These are phyloP conservation scores for Diutina siamensis DNA, from an alignment of 1,139 yeast species.

Conservation along the genomic window DNA sequence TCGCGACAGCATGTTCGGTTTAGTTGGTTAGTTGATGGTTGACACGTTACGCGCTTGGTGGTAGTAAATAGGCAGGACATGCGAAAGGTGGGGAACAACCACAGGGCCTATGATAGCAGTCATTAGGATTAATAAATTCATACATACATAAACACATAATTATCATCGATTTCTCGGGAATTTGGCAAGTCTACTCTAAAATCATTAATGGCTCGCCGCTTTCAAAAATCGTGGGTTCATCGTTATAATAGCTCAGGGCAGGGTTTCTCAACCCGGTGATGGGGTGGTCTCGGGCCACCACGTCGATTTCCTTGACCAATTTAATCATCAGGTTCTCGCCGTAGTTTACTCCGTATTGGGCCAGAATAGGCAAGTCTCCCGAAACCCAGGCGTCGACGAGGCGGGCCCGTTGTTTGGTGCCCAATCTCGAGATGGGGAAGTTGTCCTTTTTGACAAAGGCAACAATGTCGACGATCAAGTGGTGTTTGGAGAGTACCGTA, in stretches of 20 bases:
- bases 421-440: slow-evolving; percentile 59
- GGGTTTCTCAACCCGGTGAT: slow-evolving; percentile 34
- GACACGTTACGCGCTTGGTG: slow-evolving; percentile 3
- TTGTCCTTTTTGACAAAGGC: slow-evolving; percentile 61
- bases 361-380: slow-evolving; percentile 33
- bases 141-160: no score
- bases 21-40: neutral
- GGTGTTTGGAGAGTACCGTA: slow-evolving; percentile 70
- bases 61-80: no score
- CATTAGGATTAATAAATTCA: no score
- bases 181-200: no score
- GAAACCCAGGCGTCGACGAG: slow-evolving; percentile 49
- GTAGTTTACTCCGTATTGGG: slow-evolving; percentile 42
- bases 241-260: slow-evolving; percentile 30
- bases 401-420: slow-evolving; percentile 66
- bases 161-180: no score
- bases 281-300: slow-evolving; percentile 29
- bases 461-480: slow-evolving; percentile 74
- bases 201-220: neutral
- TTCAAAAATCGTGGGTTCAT: slow-evolving; percentile 4
- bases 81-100: no score
- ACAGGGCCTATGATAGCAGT: no score
- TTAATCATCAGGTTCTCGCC: slow-evolving; percentile 58
- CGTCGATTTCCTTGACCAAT: slow-evolving; percentile 39
- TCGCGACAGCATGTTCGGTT: slow-evolving; percentile 14